These are phyloP conservation scores for Stachybotrys chartarum DNA, from an alignment of 2,329 filamentous ascomycete genomes.

Conservation along the genomic window DNA sequence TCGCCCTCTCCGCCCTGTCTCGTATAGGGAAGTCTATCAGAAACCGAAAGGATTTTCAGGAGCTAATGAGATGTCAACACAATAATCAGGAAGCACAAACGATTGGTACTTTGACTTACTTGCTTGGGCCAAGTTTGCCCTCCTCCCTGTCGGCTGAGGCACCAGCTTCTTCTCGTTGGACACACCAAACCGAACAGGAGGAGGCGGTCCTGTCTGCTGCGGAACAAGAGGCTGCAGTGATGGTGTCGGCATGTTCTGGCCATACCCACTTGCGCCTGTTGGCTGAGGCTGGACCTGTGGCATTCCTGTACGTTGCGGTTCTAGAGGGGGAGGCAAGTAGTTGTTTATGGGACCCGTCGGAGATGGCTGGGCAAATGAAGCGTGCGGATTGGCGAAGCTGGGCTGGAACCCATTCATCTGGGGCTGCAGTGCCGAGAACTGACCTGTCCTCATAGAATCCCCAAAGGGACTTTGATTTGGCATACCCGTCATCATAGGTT, in stretches of 20 bases:
- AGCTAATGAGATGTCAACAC: conserved; percentile 25
- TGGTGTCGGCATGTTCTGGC: conserved; percentile 33
- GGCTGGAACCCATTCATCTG: conserved; percentile 58
- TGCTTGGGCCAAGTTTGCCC: conserved; percentile 87
- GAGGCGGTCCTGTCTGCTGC: conserved; percentile 59
- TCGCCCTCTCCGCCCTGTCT: neutral
- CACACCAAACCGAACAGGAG: conserved; percentile 83
- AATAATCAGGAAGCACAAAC: neutral
- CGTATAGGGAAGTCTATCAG: conserved; percentile 13
- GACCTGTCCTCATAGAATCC: conserved; percentile 28
- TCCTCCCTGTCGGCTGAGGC: conserved; percentile 79
- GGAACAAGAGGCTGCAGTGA: conserved; percentile 38
- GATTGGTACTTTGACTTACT: conserved; percentile 60
- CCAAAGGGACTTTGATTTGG: conserved; percentile 31
- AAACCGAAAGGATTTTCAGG: conserved; percentile 50
- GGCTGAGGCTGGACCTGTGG: conserved; percentile 39
- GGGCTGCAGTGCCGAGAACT: conserved; percentile 37
- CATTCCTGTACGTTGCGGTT: conserved; percentile 53
- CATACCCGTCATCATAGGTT: conserved; percentile 43
- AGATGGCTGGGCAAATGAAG: conserved; percentile 34
- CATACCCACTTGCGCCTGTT: conserved; percentile 44
- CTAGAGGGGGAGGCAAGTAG: conserved; percentile 51
- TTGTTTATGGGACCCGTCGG: conserved; percentile 42
- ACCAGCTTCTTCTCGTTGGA: conserved; percentile 67
- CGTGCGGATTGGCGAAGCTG: conserved; percentile 38